Base-by-base conservation (phyloP, 2,329 filamentous ascomycete genomes). In the Aspergillus neoniger region DNA sequence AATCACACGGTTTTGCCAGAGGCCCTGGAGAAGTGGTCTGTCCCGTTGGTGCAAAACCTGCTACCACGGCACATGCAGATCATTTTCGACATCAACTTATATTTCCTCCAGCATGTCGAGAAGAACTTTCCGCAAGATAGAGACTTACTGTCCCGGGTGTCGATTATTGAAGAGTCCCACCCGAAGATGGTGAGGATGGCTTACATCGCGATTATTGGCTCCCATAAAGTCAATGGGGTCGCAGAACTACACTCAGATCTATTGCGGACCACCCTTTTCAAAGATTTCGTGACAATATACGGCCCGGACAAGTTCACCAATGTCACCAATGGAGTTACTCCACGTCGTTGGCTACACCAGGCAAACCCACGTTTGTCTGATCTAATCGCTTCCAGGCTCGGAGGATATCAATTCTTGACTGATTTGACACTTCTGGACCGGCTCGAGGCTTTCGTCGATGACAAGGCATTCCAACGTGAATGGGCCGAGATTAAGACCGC, bases 131-230 rank as follows among this genome's bases (percentile, higher is more conserved):
- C 95, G 48, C 88, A 91, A 57, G 92, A 98, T 67, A 87, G 92
- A 59, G 94, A 97, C 1, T 83, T 99, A 66, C 86, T 99, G 36
- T 76, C 83, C 14, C 86, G 91, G 39, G 92, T 98, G n/a, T 98
- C 94, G 5, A 96, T 99, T 72, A 96, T 99, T 61, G 95, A 99
- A 77, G 95, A 99, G 77, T 92, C 91, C 5, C 90, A 96, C 75
- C 91, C 93, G 47, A 96, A 98, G 86, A 96, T 97, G 91, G 89
- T 99, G 63, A 90, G 94, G 75, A 99, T 99, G 95, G 95, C 95
- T 2, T 95, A 86, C 77, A 82, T 99, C 55, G 95, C 95, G 64
- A 90, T 98, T 73, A 92, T 99, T 70, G 95, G 95, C 51, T 98
- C 95, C 38, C 95, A 98, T 86, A 99, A 98, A 82, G 93, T 99